Evolutionary conservation across 176 grass and related monocot genomes (phyloP).

Genomic region (Oryza australiensis): DNA sequence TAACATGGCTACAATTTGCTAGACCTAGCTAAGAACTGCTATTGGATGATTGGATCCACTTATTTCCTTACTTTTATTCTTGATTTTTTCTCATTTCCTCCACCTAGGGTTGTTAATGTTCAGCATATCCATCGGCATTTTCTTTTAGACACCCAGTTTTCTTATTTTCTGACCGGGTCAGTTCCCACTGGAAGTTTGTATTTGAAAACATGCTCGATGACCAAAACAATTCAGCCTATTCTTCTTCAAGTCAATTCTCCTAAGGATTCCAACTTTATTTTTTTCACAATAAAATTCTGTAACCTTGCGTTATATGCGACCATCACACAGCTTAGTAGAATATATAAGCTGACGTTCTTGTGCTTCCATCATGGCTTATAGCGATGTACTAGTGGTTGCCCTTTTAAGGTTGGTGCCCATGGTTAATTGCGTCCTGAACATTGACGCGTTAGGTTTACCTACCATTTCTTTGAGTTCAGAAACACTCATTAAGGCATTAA

Average conservation of each 20-base stretch:
- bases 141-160: not conserved
- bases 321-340: constrained; percentile 14
- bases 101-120: not conserved
- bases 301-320: constrained; percentile 12
- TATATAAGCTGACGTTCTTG: constrained; percentile 15
- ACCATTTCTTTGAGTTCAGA: constrained; percentile 35
- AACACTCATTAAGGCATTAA: constrained; percentile 31
- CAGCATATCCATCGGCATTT: not conserved
- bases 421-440: constrained; percentile 23
- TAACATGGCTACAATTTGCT: not conserved
- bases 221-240: not conserved
- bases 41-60: not conserved
- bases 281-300: not conserved
- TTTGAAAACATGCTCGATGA: not conserved
- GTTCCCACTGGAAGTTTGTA: not conserved
- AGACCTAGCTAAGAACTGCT: not conserved
- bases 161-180: not conserved
- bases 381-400: not conserved
- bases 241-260: not conserved
- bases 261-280: not conserved
- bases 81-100: not conserved
- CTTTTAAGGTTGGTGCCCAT: constrained; percentile 4
- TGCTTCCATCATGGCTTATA: constrained; percentile 20
- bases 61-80: not conserved
- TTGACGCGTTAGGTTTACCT: constrained; percentile 44